Conservation (phyloP, 1,284 basidiomycete genomes). For the Thelephora terrestris region DNA sequence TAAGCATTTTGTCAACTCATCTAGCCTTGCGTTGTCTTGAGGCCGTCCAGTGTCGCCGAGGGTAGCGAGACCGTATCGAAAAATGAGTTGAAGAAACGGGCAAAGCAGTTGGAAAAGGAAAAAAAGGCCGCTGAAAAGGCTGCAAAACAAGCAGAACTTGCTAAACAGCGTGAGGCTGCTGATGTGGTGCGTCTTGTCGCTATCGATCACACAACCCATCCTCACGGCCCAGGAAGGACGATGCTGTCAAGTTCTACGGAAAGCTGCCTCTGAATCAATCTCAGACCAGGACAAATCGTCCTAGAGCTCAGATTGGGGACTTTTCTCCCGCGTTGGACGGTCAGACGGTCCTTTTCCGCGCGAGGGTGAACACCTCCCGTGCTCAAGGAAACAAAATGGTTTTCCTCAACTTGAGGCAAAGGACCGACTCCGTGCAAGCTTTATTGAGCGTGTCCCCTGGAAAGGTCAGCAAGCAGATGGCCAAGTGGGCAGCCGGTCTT, state of each 20-base stretch:
- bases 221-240: constrained; percentile 47
- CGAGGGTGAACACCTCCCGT: constrained; percentile 87
- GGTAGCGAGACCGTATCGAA: constrained; percentile 44
- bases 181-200: constrained; percentile 45
- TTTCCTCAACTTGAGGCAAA: constrained; percentile 89
- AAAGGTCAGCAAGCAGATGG: constrained; percentile 95
- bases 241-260: constrained; percentile 82
- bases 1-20: constrained; percentile 10
- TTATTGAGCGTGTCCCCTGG: constrained; percentile 70
- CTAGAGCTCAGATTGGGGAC: constrained; percentile 50
- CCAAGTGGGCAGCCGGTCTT: constrained; percentile 82
- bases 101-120: constrained; percentile 89
- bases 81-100: constrained; percentile 88
- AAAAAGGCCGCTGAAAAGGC: constrained; percentile 82
- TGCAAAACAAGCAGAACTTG: constrained; percentile 72
- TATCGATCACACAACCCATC: constrained; percentile 2
- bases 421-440: constrained; percentile 85
- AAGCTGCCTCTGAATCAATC: constrained; percentile 90
- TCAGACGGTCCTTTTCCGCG: constrained; percentile 79
- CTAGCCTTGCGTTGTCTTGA: background rate
- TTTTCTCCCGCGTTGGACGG: constrained; percentile 64
- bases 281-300: constrained; percentile 51
- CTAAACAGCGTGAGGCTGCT: constrained; percentile 62
- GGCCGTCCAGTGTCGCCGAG: constrained; percentile 25
- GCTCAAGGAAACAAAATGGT: constrained; percentile 92